A percentile compares a stretch with the other conserved stretches of the same genome.
These are phyloP conservation scores for Rhamnella rubrinervis DNA, from an alignment of 331 rosid species.

Conservation along the genomic window DNA sequence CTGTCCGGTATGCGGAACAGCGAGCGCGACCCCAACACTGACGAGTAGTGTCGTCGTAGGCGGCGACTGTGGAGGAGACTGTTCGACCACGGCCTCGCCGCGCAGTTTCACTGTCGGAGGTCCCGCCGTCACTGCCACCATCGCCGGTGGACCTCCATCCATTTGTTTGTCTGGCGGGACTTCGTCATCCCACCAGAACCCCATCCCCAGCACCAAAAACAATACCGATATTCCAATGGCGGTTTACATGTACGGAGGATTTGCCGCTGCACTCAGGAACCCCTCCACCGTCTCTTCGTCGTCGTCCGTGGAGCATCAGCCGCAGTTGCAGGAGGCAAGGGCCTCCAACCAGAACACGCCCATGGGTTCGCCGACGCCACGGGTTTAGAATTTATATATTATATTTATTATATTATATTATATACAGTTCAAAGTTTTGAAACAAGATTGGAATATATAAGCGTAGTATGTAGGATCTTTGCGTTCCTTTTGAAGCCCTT, in stretches of 20 bases:
- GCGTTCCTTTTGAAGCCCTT: too few species aligned
- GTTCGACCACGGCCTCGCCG: conserved; percentile 41
- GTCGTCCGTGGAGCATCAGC: conserved; percentile 6
- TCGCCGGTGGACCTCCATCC: background rate
- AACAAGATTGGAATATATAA: too few species aligned
- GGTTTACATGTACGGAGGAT: conserved; percentile 18
- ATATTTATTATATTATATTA: background rate
- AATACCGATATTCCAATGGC: conserved; percentile 18
- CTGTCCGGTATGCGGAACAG: conserved; percentile 46
- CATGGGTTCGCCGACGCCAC: conserved; percentile 22
- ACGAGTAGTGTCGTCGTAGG: conserved; percentile 23
- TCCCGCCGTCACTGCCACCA: background rate
- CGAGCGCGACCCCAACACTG: conserved; percentile 29
- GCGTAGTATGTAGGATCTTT: too few species aligned
- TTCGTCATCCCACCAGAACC: background rate
- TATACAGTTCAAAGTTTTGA: too few species aligned
- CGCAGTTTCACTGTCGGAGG: conserved; percentile 3
- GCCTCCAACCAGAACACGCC: conserved; percentile 32
- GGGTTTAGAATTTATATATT: conserved; percentile 7
- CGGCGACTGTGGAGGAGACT: conserved; percentile 32
- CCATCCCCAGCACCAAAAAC: background rate
- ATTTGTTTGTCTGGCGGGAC: conserved; percentile 8
- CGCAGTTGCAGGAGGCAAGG: conserved; percentile 27
- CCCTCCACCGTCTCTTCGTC: background rate
- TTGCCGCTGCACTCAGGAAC: background rate